Evolutionary conservation across 176 grass and related monocot species (phyloP).

Genomic region (Zea luxurians): DNA sequence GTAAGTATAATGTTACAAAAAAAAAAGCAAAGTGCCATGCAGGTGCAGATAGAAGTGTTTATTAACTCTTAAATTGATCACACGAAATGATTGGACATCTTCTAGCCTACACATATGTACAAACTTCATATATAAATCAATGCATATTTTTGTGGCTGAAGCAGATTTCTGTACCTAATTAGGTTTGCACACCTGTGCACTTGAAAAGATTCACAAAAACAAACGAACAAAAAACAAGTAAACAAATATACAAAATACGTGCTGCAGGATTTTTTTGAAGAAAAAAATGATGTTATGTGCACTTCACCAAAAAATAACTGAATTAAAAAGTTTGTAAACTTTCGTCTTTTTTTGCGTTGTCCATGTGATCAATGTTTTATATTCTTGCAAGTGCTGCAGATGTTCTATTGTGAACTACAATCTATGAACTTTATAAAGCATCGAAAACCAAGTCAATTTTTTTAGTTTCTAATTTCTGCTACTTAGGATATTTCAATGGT

Average conservation of each 20-base stretch:
- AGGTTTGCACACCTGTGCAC: not conserved
- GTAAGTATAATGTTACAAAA: not conserved
- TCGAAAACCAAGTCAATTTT: not conserved
- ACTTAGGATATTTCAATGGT: conserved; percentile 87
- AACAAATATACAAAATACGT: not conserved
- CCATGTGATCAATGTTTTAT: not conserved
- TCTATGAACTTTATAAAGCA: not conserved
- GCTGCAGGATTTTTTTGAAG: not conserved
- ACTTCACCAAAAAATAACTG: not conserved
- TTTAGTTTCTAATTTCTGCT: conserved; percentile 37
- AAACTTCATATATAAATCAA: not conserved
- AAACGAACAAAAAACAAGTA: not conserved
- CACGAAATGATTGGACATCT: not conserved
- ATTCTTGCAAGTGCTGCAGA: not conserved
- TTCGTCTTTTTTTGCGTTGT: no score
- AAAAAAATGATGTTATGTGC: not conserved
- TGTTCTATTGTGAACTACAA: not conserved
- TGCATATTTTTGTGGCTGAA: not conserved
- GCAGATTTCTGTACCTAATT: conserved; percentile 11
- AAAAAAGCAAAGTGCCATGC: not conserved
- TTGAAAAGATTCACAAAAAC: conserved; percentile 1
- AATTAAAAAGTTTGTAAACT: not conserved
- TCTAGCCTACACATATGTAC: not conserved
- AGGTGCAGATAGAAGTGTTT: conserved; percentile 7
- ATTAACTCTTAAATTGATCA: not conserved